Conservation (phyloP, 1,284 basidiomycete genomes). For the Cryptococcus sp. region DNA sequence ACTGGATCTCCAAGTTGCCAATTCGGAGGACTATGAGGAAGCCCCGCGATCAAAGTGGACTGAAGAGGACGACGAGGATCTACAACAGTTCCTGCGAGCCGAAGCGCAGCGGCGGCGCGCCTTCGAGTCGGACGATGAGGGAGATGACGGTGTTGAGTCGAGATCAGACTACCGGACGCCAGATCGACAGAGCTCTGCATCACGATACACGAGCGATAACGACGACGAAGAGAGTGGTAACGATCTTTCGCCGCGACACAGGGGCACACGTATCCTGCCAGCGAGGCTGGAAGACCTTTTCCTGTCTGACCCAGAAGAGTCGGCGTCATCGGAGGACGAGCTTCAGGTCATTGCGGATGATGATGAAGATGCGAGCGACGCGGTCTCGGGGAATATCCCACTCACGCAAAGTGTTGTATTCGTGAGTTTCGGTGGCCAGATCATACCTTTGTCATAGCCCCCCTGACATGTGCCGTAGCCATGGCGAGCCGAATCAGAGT, state of each 20-base stretch:
- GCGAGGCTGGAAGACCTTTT: constrained; percentile 17
- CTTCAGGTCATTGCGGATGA: constrained; percentile 4
- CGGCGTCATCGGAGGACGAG: constrained; percentile 18
- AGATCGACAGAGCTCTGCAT: too few relatives aligned
- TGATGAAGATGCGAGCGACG: constrained; percentile 1
- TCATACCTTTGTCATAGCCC: not conserved
- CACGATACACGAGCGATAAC: constrained; percentile 4
- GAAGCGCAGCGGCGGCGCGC: constrained; percentile 15
- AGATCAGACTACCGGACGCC: too few relatives aligned
- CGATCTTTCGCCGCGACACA: constrained; percentile 6
- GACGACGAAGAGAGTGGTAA: constrained; percentile 6
- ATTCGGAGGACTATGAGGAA: constrained; percentile 4
- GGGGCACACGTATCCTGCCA: constrained; percentile 14
- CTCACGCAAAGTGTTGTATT: not conserved
- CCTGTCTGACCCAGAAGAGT: constrained; percentile 7
- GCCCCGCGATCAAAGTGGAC: constrained; percentile 15
- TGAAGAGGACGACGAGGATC: constrained; percentile 32
- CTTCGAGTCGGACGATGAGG: constrained; percentile 7
- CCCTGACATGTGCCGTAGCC: not conserved
- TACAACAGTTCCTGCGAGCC: constrained; percentile 25
- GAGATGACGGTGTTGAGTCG: constrained; percentile 14
- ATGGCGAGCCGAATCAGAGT: constrained; percentile 1
- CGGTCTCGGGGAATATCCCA: not conserved
- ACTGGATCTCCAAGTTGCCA: constrained; percentile 30
- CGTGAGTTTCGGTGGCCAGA: not conserved